phyloP scores from a whole-genome alignment of 2,329 filamentous ascomycete species.

The Sclerotinia borealis region DNA sequence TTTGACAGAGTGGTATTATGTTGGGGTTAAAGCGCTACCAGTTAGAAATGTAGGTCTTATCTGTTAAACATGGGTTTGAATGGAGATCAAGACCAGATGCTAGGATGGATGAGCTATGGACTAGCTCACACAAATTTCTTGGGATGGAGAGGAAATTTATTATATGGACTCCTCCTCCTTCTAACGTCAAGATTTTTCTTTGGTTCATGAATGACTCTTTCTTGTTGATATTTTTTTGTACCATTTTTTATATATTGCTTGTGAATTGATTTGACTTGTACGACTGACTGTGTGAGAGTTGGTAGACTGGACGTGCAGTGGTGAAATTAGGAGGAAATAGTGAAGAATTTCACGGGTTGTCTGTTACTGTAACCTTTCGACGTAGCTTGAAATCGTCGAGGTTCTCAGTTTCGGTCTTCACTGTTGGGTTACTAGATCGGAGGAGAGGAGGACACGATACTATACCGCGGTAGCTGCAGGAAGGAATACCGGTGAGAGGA shows the following conservation, averaged over 20 bases:
- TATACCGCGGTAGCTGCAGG: background rate
- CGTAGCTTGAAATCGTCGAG: slow-evolving; percentile 10
- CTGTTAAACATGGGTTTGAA: background rate
- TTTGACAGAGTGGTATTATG: slow-evolving; percentile 5
- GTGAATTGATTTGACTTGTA: background rate
- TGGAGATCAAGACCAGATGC: background rate
- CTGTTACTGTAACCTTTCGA: slow-evolving; percentile 7
- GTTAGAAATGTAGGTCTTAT: background rate
- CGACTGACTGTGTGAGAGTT: background rate
- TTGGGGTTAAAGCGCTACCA: background rate
- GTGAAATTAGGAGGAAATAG: background rate
- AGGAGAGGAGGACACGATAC: background rate
- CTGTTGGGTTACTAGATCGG: background rate
- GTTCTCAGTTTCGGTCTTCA: background rate
- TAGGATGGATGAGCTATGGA: background rate
- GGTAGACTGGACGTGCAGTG: background rate
- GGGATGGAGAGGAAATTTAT: background rate
- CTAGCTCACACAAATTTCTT: background rate
- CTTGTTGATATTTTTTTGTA: background rate
- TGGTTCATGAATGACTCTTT: background rate
- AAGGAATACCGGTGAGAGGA: background rate
- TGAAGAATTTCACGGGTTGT: background rate
- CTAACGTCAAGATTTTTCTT: background rate
- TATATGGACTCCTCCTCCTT: background rate
- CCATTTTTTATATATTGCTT: background rate